These are phyloP conservation scores for Fonsecaea multimorphosa DNA, from an alignment of 2,329 filamentous ascomycete species.

Conservation along the genomic window DNA sequence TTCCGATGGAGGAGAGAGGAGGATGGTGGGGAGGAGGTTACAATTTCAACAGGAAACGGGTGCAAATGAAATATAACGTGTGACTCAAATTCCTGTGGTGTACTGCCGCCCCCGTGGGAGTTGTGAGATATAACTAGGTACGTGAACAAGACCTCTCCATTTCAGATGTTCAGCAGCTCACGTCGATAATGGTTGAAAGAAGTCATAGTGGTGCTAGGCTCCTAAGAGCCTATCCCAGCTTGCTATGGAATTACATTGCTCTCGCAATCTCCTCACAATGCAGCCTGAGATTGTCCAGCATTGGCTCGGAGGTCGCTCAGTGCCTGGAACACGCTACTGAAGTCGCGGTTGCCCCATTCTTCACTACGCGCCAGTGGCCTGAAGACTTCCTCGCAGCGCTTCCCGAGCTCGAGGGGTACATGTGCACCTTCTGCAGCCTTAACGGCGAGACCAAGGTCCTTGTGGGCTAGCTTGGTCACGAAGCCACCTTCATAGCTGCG, in stretches of 20 bases:
- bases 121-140: no score
- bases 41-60: no score
- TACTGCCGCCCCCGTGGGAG: no score
- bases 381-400: conserved; percentile 5
- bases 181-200: no score
- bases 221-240: not conserved
- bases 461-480: conserved; percentile 12
- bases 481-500: conserved; percentile 9
- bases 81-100: no score
- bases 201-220: not conserved
- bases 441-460: conserved; percentile 11
- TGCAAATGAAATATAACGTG: no score
- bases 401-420: conserved; percentile 4
- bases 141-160: no score
- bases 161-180: no score
- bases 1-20: no score
- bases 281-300: conserved; percentile 1
- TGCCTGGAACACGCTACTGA: conserved; percentile 9
- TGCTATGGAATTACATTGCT: not conserved
- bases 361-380: conserved; percentile 1
- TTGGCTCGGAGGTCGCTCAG: not conserved
- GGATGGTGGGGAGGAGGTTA: no score
- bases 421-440: conserved; percentile 2
- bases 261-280: not conserved
- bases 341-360: conserved; percentile 11